Evolutionary conservation across 345 rosid genomes (phyloP).

Genomic region (Dipteronia sinensis): DNA sequence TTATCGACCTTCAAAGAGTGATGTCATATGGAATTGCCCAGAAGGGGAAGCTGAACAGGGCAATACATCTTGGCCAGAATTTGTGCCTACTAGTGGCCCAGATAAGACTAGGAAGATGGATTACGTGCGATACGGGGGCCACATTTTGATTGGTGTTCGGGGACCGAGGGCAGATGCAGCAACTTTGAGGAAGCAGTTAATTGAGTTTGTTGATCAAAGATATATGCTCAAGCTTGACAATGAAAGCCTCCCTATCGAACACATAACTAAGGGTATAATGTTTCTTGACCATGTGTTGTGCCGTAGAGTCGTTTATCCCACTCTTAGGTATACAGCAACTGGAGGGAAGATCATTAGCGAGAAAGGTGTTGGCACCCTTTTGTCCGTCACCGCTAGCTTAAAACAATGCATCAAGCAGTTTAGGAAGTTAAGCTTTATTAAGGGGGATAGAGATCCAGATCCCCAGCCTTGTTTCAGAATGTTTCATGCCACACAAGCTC

Average conservation of each 20-base stretch:
- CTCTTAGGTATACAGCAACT: conserved; percentile 85
- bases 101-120: conserved; percentile 96
- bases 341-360: conserved; percentile 99
- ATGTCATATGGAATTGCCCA: conserved; percentile 91
- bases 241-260: conserved; percentile 88
- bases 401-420: conserved; percentile 94
- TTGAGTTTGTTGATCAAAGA: conserved; percentile 91
- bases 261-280: conserved; percentile 96
- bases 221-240: conserved; percentile 89
- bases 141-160: conserved; percentile 83
- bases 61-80: conserved; percentile 97
- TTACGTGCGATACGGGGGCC: conserved; percentile 85
- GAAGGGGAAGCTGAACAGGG: conserved; percentile 96
- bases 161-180: conserved; percentile 98
- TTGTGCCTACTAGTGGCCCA: conserved; percentile 98
- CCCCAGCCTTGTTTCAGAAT: conserved; percentile 97
- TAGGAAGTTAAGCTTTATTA: conserved; percentile 76
- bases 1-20: conserved; percentile 85
- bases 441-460: conserved; percentile 95
- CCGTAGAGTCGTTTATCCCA: conserved; percentile 95
- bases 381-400: conserved; percentile 91
- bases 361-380: conserved; percentile 95
- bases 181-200: conserved; percentile 83
- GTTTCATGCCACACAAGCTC: conserved; percentile 97
- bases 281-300: conserved; percentile 98